phyloP scores from a whole-genome alignment of 2,329 filamentous ascomycete genomes.

The Cercospora sp. region DNA sequence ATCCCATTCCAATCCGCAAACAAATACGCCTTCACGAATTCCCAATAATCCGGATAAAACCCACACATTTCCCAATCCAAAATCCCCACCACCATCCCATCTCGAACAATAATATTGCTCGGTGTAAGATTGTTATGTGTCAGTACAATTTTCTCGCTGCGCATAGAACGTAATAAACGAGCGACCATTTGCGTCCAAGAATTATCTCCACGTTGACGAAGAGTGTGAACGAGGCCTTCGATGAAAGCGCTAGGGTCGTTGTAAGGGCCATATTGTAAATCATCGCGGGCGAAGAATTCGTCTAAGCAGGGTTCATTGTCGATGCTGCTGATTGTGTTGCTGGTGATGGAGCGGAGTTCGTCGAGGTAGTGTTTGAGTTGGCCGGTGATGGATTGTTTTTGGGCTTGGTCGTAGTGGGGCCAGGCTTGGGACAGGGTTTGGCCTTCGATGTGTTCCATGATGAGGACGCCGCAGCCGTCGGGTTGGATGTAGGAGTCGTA shows the following conservation, averaged over 20 bases:
- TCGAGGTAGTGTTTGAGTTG: conserved; percentile 11
- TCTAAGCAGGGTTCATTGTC: conserved; percentile 8
- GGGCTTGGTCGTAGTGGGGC: conserved; percentile 9
- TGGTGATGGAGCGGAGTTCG: conserved; percentile 13
- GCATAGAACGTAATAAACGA: conserved; percentile 5
- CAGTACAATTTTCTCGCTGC: conserved; percentile 17
- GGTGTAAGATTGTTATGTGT: conserved; percentile 26
- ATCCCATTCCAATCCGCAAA: conserved; percentile 15
- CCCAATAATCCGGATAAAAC: conserved; percentile 25
- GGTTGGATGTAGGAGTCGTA: conserved; percentile 13
- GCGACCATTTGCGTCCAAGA: conserved; percentile 12
- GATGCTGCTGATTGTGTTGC: conserved; percentile 5
- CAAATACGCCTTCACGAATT: conserved; percentile 17
- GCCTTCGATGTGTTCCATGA: conserved; percentile 22
- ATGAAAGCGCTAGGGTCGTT: conserved; percentile 1
- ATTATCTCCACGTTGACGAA: conserved; percentile 1
- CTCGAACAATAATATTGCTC: conserved; percentile 26
- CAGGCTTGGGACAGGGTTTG: conserved; percentile 15
- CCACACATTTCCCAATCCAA: conserved; percentile 27
- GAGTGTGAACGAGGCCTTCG: conserved; percentile 6
- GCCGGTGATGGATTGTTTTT: conserved; percentile 4
- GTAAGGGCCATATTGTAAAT: neutral
- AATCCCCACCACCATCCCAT: conserved; percentile 20
- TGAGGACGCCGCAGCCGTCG: conserved; percentile 16
- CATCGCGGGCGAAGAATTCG: conserved; percentile 14